Base-by-base conservation (phyloP, 1,284 basidiomycete genomes). In the Athelia psychrophila region DNA sequence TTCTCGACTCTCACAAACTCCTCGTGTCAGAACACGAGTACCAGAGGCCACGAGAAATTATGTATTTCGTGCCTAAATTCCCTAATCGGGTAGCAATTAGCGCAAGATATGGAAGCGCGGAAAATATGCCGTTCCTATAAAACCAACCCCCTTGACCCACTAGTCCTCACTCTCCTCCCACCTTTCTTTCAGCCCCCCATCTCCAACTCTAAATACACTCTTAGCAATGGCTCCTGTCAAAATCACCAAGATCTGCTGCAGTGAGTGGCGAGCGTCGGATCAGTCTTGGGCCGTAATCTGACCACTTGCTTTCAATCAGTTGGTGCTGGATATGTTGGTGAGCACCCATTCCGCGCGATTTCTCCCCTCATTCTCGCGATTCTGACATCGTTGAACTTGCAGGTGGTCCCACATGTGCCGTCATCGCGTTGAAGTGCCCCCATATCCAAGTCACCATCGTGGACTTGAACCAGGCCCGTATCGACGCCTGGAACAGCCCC, bases 371-470 rank as follows among this genome's bases (percentile, higher is more conserved):
- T 51, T 32, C 44, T 27, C 38, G 52, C 51, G 55, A 48, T 59
- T 51, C 19, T 56, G 53, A 50, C 27, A 30, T 40, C 44, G 51
- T 25, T 51, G 36, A 44, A 25, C 54, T 48, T 54, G 25, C 58
- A 93, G 91, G 91, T 69, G 93, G 93, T 45, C 93, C 93, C 32
- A 98, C 95, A 42, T 98, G 95, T 71, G 90, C 95, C 42, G 92
- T 98, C 63, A 93, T 97, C 59, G 93, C 93, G n/a, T 79, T 91
- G 65, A 94, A 91, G 70, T 96, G 95, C 74, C 95, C 96, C 50
- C 83, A 97, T 69, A 93, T 98, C 76, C 77, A 78, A 53, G 96
- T 98, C 68, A 98, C 93, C 65, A 99, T 99, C 65, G 96, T 98
- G 66, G 96, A 99, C 73, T 81, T 99, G 64, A 99, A 98, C 81